Evolutionary conservation across 768 basidiomycete genomes (phyloP), one percentile per base, ranked within the genome.

Genomic region (Mycena polygramma): DNA sequence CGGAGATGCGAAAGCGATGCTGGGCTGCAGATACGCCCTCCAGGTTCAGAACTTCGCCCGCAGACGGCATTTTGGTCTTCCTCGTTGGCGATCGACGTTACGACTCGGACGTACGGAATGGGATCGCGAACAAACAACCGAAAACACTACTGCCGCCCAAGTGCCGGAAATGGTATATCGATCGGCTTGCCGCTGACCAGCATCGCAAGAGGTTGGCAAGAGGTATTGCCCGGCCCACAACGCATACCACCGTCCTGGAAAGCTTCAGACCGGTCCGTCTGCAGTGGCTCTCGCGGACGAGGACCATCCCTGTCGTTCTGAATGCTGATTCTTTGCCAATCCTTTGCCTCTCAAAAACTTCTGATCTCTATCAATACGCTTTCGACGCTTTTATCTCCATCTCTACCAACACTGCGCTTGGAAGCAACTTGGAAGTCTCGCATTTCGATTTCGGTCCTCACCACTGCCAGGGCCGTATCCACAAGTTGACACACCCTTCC

Each of bases 1-100:
- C 61, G 35, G 48, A 53, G 63, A 73, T 63, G 20, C 71, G 71
- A 30, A 73, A 73, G 22, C 71, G 71, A 19, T 73, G 71, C 37
- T 73, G 71, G 0, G 67, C 67, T 24, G 63, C 68, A 1, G 57
- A 43, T 14, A 51, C 71, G 22, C 65, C 70, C 22, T 71, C 65
- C 13, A 51, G 65, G 20, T 39, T n/a, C 59, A 62, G 66, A 22
- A 61, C 69, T 20, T 71, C 65, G 11, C 66, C 70, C 19, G n/a
- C 30, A 17, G 65, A 35, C 9, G 70, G 65, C 70, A 71, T 71
- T 48, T 48, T 22, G 17, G 26, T 41, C 22, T 54, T 57, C 2
- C 35, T 36, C 7, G 58, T 36, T 24, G 19, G 53, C 43, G 63
- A 43, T 54, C 57, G 24, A 30, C 45, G 54, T 51, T 55, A 59